Base-by-base conservation (phyloP, 352 stramenopile species). In the Pythium chondricola region DNA sequence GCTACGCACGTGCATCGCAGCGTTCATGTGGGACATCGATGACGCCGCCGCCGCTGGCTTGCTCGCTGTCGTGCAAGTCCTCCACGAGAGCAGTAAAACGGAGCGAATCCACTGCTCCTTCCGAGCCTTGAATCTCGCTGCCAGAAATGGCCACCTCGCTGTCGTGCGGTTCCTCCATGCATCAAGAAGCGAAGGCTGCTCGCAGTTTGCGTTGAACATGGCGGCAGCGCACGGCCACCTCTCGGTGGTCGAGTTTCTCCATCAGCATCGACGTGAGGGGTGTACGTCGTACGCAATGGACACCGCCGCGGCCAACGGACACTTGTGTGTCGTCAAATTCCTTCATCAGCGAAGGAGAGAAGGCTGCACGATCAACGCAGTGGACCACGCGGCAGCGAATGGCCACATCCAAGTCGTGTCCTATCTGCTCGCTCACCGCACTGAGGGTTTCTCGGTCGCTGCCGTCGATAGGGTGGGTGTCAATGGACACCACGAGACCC, bases 151-250 rank as follows among this genome's bases (percentile, higher is more conserved):
- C 3, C 45, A 67, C 46, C 26, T 74, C 0, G 32, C 54, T 9
- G 41, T 74, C 4, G 63, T 81, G 18, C 54, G 50, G 43, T 81
- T 71, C 46, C 52, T 81, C 2, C 57, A 81, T 47, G 46, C 48
- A 5, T 32, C 67, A 43, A 49, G 66, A 6, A 21, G 10, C 0
- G 63, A 70, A 55, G 56, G 60, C 22, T 71, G 60, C 48, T 69
- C 60, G 30, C 21, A 27, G 21, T 48, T 26, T 13, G 69, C 63
- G 3, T 65, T 76, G 48, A 52, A 76, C 40, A 17, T 59, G 4
- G 63, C 60, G 5, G 66, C 66, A 2, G 57, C 51, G 1, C 49
- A 63, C 18, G 69, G 66, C 9, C 53, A 68, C 52, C 25, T 74
- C 9, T 3, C 49, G 0, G 25, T 61, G 8, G 33, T 61, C 16